Evolutionary conservation across 352 stramenopile species (phyloP).

Genomic region (Hyphochytrium catenoides): DNA sequence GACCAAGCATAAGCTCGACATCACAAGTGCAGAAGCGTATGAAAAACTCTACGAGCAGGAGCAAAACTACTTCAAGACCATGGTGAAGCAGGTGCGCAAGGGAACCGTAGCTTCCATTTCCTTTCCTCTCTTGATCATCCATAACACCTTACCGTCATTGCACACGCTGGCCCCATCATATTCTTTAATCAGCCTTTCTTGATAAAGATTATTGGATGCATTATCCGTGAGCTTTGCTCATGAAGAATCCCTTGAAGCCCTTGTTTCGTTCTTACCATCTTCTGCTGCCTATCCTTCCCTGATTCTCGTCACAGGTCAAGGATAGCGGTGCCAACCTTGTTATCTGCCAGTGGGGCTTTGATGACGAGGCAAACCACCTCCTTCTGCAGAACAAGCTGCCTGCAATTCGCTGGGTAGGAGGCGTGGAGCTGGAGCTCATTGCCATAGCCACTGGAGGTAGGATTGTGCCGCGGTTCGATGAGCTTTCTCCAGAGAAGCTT

Average conservation of each 20-base stretch:
- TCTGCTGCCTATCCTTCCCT: background rate
- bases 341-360: constrained; percentile 99
- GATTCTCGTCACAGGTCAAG: constrained; percentile 52
- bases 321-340: constrained; percentile 93
- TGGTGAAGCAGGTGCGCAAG: constrained; percentile 90
- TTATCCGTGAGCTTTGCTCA: too few relatives aligned
- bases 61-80: constrained; percentile 96
- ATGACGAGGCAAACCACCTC: constrained; percentile 98
- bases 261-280: too few relatives aligned
- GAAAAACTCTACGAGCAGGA: constrained; percentile 87
- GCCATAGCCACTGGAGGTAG: constrained; percentile 94
- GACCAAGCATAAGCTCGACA: constrained; percentile 99
- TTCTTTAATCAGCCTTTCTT: too few relatives aligned
- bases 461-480: constrained; percentile 94
- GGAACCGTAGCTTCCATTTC: too few relatives aligned
- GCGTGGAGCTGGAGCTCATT: constrained; percentile 99
- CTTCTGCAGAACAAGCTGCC: constrained; percentile 91
- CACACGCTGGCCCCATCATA: too few relatives aligned
- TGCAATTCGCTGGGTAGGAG: constrained; percentile 94
- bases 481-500: constrained; percentile 91
- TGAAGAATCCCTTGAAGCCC: too few relatives aligned
- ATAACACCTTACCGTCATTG: too few relatives aligned
- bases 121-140: too few relatives aligned
- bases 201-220: too few relatives aligned
- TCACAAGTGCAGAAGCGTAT: constrained; percentile 92